Evolutionary conservation across 441 rosid genomes (phyloP).

Genomic region (Aleurites moluccanus): DNA sequence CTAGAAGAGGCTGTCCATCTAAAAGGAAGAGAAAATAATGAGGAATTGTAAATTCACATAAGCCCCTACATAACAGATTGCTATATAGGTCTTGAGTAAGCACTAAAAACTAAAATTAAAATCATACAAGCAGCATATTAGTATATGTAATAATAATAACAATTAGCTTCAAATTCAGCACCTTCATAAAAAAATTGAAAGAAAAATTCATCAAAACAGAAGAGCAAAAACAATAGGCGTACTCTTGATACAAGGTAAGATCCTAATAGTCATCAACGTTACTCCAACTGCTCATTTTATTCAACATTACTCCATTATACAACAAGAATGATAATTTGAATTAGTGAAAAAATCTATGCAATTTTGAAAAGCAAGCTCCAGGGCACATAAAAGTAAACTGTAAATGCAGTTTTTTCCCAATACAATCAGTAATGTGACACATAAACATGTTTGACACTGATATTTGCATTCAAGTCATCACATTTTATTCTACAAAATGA

Average conservation of each 20-base stretch:
- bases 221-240: background rate
- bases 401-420: background rate
- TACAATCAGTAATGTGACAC: background rate
- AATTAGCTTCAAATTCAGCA: background rate
- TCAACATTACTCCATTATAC: background rate
- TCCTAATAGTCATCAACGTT: background rate
- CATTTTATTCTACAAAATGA: background rate
- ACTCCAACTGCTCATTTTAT: background rate
- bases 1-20: slow-evolving; percentile 97
- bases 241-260: background rate
- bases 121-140: background rate
- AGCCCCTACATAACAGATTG: background rate
- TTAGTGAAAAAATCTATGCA: background rate
- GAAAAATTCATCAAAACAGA: background rate
- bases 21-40: slow-evolving; percentile 15
- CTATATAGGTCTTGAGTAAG: background rate
- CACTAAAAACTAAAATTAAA: background rate
- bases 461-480: background rate
- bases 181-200: background rate
- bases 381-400: no score
- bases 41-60: slow-evolving; percentile 7
- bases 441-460: background rate
- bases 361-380: slow-evolving; percentile 1
- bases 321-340: background rate
- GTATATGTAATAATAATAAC: background rate